These are phyloP conservation scores for Sistotremastrum suecicum DNA, from an alignment of 768 basidiomycete species.

Conservation along the genomic window DNA sequence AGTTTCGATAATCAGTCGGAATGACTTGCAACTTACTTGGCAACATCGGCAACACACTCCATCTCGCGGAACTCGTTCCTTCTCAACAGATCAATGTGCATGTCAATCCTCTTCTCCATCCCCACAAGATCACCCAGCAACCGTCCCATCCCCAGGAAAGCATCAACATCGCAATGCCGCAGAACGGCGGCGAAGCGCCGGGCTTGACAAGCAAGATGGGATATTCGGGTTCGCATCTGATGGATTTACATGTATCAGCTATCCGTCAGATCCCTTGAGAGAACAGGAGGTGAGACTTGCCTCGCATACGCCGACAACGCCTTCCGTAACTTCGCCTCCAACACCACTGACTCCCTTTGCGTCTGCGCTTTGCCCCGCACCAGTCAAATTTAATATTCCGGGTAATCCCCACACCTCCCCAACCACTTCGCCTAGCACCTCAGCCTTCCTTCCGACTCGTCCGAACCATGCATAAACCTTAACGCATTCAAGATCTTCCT, in stretches of 20 bases:
- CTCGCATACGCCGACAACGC: conserved; percentile 90
- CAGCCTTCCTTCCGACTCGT: conserved; percentile 73
- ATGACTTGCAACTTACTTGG: conserved; percentile 63
- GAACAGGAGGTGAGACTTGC: conserved; percentile 24
- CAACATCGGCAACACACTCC: conserved; percentile 84
- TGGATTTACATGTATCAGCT: not conserved
- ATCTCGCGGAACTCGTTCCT: conserved; percentile 86
- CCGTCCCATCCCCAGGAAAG: conserved; percentile 75
- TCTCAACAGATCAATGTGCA: conserved; percentile 73
- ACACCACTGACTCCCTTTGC: too few relatives aligned
- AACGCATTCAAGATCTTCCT: conserved; percentile 80
- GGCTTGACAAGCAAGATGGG: conserved; percentile 69
- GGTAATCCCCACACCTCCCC: conserved; percentile 76
- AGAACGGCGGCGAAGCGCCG: conserved; percentile 82
- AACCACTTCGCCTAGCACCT: conserved; percentile 71
- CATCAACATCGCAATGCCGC: conserved; percentile 64
- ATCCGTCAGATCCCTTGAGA: not conserved
- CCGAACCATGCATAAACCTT: conserved; percentile 89
- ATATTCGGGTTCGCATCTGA: conserved; percentile 78
- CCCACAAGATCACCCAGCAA: conserved; percentile 74
- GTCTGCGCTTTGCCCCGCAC: too few relatives aligned
- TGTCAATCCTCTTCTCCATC: conserved; percentile 85
- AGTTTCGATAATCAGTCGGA: not conserved
- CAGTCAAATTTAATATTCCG: conserved; percentile 48
- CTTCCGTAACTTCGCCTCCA: conserved; percentile 40